Evolutionary conservation across 2,329 filamentous ascomycete species (phyloP).

Genomic region (Colletotrichum abscissum): DNA sequence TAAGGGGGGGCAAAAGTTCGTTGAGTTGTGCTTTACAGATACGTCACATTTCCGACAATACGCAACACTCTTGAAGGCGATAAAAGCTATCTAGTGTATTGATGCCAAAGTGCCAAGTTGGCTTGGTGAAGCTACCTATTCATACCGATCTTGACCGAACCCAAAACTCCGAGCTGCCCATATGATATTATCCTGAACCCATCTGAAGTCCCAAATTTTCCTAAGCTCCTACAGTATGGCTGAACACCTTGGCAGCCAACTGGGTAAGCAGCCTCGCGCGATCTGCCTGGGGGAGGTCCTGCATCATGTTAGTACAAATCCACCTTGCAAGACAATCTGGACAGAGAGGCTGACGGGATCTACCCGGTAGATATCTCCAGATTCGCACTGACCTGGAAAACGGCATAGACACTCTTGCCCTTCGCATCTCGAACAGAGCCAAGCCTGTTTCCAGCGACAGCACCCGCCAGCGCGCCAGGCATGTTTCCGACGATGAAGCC

Average conservation of each 20-base stretch:
- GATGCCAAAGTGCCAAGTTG: constrained; percentile 1
- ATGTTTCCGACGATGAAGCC: constrained; percentile 97
- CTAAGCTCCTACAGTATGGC: constrained; percentile 74
- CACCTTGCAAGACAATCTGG: neutral
- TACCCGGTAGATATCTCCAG: constrained; percentile 30
- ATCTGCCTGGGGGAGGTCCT: constrained; percentile 86
- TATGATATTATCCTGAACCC: neutral
- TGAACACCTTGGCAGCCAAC: constrained; percentile 87
- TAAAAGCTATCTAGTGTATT: constrained; percentile 16
- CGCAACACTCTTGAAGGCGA: neutral
- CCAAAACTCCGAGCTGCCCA: constrained; percentile 32
- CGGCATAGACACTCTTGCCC: constrained; percentile 94
- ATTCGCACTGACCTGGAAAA: constrained; percentile 71
- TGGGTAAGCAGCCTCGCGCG: constrained; percentile 84
- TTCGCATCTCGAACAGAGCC: constrained; percentile 89
- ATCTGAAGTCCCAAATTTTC: neutral
- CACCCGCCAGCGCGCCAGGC: constrained; percentile 87
- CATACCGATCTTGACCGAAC: neutral
- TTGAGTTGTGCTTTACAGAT: too few species aligned
- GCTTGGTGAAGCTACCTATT: neutral
- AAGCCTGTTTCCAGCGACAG: constrained; percentile 91
- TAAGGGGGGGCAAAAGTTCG: too few species aligned
- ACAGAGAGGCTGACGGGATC: constrained; percentile 23
- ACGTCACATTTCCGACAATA: too few species aligned
- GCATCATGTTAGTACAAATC: constrained; percentile 19